Conservation (phyloP, 345 rosid species). For the Boechera divaricarpa region DNA sequence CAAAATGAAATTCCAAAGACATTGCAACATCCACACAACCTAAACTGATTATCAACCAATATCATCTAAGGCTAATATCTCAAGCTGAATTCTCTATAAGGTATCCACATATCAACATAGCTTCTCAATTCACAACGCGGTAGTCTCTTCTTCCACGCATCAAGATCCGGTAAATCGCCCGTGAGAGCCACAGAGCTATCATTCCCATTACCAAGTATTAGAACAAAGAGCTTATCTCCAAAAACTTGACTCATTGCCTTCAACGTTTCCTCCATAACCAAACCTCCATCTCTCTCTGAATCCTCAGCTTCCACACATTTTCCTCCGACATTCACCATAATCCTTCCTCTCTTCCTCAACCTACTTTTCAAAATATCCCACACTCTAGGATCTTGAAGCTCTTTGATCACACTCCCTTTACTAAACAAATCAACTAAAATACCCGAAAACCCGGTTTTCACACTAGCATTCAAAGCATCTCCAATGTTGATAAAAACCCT, state of each 20-base stretch:
- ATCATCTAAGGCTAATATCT: not conserved
- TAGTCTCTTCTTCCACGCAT: constrained; percentile 62
- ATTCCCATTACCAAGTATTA: constrained; percentile 62
- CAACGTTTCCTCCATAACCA: constrained; percentile 74
- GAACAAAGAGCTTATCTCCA: constrained; percentile 55
- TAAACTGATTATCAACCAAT: constrained; percentile 9
- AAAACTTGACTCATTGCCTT: constrained; percentile 69
- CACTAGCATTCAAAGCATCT: constrained; percentile 62
- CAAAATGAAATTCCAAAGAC: constrained; percentile 13
- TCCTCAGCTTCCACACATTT: constrained; percentile 66
- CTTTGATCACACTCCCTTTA: constrained; percentile 72
- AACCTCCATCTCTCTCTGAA: constrained; percentile 61
- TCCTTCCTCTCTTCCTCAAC: constrained; percentile 73
- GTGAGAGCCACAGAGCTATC: constrained; percentile 80
- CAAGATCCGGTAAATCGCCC: constrained; percentile 66
- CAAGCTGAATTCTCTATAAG: constrained; percentile 10
- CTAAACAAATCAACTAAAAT: constrained; percentile 72
- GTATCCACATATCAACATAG: constrained; percentile 76
- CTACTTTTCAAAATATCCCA: constrained; percentile 64
- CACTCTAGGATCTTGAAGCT: constrained; percentile 80
- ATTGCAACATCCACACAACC: constrained; percentile 3
- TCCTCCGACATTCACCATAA: constrained; percentile 58
- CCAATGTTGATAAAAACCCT: constrained; percentile 71
- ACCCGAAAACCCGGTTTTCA: constrained; percentile 63
- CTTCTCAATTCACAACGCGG: constrained; percentile 50